Conservation (phyloP, 139 green algal genomes). For the Tetratostichococcus sp. region DNA sequence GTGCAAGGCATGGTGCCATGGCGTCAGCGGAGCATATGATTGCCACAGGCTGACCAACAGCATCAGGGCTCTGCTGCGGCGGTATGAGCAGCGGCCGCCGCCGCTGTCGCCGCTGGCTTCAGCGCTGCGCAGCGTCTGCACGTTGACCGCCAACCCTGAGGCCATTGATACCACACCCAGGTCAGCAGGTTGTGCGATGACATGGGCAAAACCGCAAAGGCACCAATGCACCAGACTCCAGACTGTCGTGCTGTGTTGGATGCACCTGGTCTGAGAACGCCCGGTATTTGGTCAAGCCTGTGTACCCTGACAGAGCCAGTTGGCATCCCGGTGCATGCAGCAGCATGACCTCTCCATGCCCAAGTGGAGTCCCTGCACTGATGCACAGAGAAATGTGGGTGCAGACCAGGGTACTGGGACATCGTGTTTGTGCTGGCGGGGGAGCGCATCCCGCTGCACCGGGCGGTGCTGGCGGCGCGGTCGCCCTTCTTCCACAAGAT, state of each 20-base stretch:
- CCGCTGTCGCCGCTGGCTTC: slow-evolving; percentile 18
- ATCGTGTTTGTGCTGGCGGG: slow-evolving; percentile 5
- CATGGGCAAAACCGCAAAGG: too few relatives aligned
- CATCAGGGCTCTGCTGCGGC: slow-evolving; percentile 20
- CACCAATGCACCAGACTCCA: too few relatives aligned
- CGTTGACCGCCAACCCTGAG: slow-evolving; percentile 16
- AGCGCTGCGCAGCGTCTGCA: slow-evolving; percentile 2
- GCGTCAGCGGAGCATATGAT: too few relatives aligned
- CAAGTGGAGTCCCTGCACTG: too few relatives aligned
- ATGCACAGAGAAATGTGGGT: too few relatives aligned
- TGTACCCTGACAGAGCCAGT: too few relatives aligned
- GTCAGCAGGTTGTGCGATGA: background rate
- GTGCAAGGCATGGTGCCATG: too few relatives aligned
- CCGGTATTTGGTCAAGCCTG: too few relatives aligned
- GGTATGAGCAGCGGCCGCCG: slow-evolving; percentile 22
- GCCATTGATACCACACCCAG: background rate
- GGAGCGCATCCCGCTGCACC: slow-evolving; percentile 21
- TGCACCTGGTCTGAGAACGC: too few relatives aligned
- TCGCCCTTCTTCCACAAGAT: slow-evolving; percentile 13
- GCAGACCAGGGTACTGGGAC: background rate
- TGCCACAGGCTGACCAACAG: slow-evolving; percentile 1
- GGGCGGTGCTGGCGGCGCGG: slow-evolving; percentile 21
- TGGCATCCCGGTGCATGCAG: too few relatives aligned
- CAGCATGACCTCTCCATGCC: too few relatives aligned
- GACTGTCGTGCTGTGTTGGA: too few relatives aligned